Base-by-base conservation (phyloP, 495 filamentous ascomycete genomes). In the Paragyromitra xinjiangensis region DNA sequence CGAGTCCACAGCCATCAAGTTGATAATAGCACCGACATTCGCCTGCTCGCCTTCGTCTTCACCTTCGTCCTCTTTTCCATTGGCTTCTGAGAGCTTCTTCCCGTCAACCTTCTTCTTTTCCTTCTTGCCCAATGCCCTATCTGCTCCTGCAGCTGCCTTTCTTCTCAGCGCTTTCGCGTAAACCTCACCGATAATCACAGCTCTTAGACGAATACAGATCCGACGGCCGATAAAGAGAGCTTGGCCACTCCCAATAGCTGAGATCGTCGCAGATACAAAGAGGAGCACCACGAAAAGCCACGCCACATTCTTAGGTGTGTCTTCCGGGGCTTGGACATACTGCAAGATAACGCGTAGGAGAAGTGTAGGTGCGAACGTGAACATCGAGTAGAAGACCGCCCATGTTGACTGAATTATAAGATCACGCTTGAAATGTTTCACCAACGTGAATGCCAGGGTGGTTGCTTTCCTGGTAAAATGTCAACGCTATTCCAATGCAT, bases 1-100 rank as follows among this genome's bases (percentile, higher is more conserved):
- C 42, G 95, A 97, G 86, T 99, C 96, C 67, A 99, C 96, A 9
- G 96, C 91, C 96, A 99, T 99, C 77, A 99, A 84, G 82, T 98
- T 99, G 85, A 98, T 98, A 82, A 99, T 97, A 26, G 94, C 95
- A 71, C 96, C 96, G 69, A 94, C 87, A 77, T 97, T 97, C 22
- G 92, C 95, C 83, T 96, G 92, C 51, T 91, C 89, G 42, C 91
- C 89, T 2, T 86, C 77, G 8, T 87, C 85, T 6, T 81, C 84
- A 61, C 84, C 74, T 14, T 84, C 69, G 3, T 84, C 84, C 8
- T 85, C 86, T 42, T 84, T 84, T 37, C 69, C 65, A 48, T 82
- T 72, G 14, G 24, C 42, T 40, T 83, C 78, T 63, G 82, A 75
- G 55, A 67, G 58, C 48, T 59, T 84, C 84, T 83, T 85, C 81